Percentiles rank a stretch among this genome's conserved stretches.
Evolutionary conservation across 108 stramenopile genomes (phyloP).

Genomic region (Cyclotella atomus): DNA sequence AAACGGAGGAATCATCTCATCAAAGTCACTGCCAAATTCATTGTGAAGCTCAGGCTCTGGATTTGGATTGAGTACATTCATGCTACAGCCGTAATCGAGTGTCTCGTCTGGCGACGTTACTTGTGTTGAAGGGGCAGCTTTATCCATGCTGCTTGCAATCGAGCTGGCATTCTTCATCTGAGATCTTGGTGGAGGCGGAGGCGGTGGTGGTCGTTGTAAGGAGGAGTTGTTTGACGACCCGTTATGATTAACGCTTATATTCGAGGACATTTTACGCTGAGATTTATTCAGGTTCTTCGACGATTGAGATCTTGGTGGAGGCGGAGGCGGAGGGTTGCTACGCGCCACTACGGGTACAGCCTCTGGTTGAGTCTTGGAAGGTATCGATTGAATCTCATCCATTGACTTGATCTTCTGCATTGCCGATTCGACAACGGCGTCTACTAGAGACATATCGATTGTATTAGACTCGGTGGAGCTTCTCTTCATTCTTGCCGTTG

Average conservation of each 20-base stretch:
- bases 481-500: not conserved
- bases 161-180: not conserved
- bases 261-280: no score
- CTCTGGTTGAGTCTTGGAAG: not conserved
- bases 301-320: conserved; percentile 8
- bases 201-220: conserved; percentile 7
- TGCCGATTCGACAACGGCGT: not conserved
- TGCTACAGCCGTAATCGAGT: conserved; percentile 7
- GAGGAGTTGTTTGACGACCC: not conserved
- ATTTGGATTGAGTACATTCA: conserved; percentile 8
- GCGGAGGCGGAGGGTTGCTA: conserved; percentile 11
- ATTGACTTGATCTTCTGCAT: conserved; percentile 12
- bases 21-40: not conserved
- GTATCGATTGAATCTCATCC: not conserved
- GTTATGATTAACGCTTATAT: not conserved
- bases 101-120: not conserved
- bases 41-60: conserved; percentile 11
- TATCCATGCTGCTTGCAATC: not conserved
- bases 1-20: conserved; percentile 4
- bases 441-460: not conserved
- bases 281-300: not conserved
- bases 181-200: conserved; percentile 9
- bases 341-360: not conserved
- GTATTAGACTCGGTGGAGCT: not conserved
- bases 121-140: not conserved